A percentile compares a stretch with the other conserved stretches of the same genome.
These are phyloP conservation scores for Chloris gayana DNA, from an alignment of 176 grass and related monocot genomes.

Conservation along the genomic window DNA sequence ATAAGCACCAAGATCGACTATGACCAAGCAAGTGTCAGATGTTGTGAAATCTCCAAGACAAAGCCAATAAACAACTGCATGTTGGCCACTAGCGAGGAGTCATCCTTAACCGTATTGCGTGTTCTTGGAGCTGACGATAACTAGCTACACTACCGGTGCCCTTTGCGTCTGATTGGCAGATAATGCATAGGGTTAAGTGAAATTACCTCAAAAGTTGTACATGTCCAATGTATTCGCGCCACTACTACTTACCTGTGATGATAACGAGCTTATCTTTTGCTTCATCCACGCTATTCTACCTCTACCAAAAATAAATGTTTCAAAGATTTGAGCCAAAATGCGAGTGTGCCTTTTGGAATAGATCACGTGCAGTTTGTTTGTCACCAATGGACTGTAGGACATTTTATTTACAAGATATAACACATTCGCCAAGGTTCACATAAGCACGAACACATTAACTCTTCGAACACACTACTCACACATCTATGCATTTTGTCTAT, in stretches of 20 bases:
- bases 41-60: slow-evolving; percentile 12
- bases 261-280: neutral
- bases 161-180: slow-evolving; percentile 11
- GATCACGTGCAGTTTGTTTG: no score
- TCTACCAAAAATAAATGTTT: no score
- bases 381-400: no score
- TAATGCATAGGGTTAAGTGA: neutral
- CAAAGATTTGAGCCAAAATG: no score
- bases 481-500: no score
- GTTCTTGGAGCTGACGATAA: neutral
- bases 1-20: neutral
- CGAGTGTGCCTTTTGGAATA: no score
- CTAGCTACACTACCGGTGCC: neutral
- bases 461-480: no score
- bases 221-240: neutral
- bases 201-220: neutral
- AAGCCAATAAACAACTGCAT: neutral
- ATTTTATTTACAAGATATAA: no score
- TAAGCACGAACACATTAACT: no score
- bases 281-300: neutral
- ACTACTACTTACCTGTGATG: neutral
- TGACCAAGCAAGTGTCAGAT: neutral
- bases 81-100: neutral
- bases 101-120: neutral
- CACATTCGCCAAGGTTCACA: no score